Base-by-base conservation (phyloP, 176 grass and related monocot genomes). In the Secale cereale region DNA sequence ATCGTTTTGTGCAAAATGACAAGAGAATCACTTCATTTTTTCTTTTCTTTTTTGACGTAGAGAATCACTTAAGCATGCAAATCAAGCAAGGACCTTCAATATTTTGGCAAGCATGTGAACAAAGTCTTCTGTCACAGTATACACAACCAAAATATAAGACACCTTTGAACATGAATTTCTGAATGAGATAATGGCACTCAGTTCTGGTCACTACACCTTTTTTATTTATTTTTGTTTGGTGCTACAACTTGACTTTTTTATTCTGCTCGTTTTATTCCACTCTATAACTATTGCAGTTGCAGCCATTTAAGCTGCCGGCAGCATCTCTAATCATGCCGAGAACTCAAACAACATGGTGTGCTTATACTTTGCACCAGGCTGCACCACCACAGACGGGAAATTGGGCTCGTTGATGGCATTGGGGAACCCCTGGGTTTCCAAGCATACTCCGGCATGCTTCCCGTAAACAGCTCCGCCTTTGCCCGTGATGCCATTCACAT, bases 351-450 rank as follows among this genome's bases (percentile, higher is more conserved):
- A 10, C 93, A 98, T 95, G 43, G 83, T 91, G 75, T 98, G 91
- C 72, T 83, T 89, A 68, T 95, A 92, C 89, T 98, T 95, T 23
- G 87, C 91, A 61, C 91, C 91, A 78, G 93, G 93, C 56, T 83
- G 85, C 64, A 95, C 84, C 15, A 91, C 74, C 54, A 98, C 77
- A 5, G 87, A 81, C 28, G 91, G 96, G 25, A 98, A 98, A 19
- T 92, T 89, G 11, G 77, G 69, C 57, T 94, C 86, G 76, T 95
- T 95, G 40, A 98, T 92, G 61, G 93, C 93, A 90, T 98, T 91
- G 4, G 93, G 96, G 65, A 98, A 98, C 16, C 96, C 96, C 87
- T 98, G 93, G 40, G 96, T 98, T 88, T 98, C 93, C 74, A 98
- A 83, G 82, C 96, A 98, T 61, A 92, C 82, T n/a, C 83, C 96